A percentile compares a stretch with the other conserved stretches of the same genome.
phyloP scores from a whole-genome alignment of 2,329 filamentous ascomycete species.

The Juglanconis oblonga region DNA sequence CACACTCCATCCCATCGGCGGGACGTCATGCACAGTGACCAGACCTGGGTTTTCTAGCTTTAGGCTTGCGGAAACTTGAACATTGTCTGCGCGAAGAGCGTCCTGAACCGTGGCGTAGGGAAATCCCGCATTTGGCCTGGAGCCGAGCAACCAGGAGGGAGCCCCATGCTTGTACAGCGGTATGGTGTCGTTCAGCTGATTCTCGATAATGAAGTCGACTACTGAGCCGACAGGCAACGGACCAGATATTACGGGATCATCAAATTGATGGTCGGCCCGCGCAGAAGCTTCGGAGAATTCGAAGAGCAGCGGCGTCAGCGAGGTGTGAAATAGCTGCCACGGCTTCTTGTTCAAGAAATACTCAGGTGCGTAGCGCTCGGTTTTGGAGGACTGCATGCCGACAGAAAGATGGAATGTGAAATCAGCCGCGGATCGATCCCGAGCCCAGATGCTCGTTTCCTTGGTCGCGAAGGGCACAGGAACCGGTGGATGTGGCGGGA shows the following conservation, averaged over 20 bases:
- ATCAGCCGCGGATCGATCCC: conserved; percentile 3
- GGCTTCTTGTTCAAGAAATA: conserved; percentile 14
- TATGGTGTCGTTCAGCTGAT: conserved; percentile 6
- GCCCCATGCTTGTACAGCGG: conserved; percentile 23
- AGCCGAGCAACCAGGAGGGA: conserved; percentile 21
- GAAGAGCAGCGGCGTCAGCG: conserved; percentile 21
- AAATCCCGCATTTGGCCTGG: conserved; percentile 8
- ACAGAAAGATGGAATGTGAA: conserved; percentile 17
- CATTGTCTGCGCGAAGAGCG: background rate
- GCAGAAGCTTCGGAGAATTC: conserved; percentile 7
- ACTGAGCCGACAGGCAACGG: conserved; percentile 11
- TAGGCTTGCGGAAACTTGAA: background rate
- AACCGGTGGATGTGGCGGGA: conserved; percentile 20
- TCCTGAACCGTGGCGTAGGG: conserved; percentile 3
- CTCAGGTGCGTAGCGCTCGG: conserved; percentile 10
- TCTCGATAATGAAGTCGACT: conserved; percentile 13
- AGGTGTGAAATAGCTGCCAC: conserved; percentile 15
- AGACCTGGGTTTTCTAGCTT: conserved; percentile 15
- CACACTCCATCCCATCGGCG: conserved; percentile 18
- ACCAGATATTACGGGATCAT: conserved; percentile 7
- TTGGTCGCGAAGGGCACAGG: background rate
- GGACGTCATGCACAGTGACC: conserved; percentile 18
- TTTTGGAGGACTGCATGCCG: conserved; percentile 4
- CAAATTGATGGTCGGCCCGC: conserved; percentile 1
- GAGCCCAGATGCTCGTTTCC: background rate